Evolutionary conservation across 345 rosid genomes (phyloP).

Genomic region (Melaleuca alternifolia): DNA sequence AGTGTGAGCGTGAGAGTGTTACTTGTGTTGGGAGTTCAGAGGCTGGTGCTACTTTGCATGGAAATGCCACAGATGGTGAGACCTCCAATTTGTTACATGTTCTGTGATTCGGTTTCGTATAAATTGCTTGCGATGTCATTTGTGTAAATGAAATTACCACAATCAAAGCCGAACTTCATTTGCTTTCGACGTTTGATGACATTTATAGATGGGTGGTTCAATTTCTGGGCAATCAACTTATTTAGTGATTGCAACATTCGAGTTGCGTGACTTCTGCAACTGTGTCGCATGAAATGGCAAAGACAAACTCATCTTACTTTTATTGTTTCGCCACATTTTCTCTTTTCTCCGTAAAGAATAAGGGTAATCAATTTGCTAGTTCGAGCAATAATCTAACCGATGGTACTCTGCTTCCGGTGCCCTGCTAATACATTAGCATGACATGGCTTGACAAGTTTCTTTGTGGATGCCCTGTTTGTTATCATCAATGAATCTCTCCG

Average conservation of each 20-base stretch:
- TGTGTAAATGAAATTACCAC: neutral
- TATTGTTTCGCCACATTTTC: neutral
- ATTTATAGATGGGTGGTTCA: neutral
- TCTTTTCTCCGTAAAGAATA: neutral
- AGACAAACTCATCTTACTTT: neutral
- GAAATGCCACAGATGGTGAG: constrained; percentile 2
- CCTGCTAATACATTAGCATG: neutral
- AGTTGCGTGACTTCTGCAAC: neutral
- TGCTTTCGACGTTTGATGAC: neutral
- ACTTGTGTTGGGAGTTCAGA: constrained; percentile 4
- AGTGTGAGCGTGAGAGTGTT: constrained; percentile 1
- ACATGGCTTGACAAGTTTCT: neutral
- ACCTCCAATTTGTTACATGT: neutral
- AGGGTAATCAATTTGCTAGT: neutral
- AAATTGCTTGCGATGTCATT: neutral
- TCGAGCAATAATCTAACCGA: neutral
- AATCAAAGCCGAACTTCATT: neutral
- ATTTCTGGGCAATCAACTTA: neutral
- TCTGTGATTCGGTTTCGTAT: neutral
- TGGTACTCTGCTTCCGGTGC: neutral
- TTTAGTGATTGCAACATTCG: neutral
- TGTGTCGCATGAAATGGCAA: neutral
- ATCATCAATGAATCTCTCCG: neutral
- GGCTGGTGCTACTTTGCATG: neutral
- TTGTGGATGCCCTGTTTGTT: neutral